phyloP scores from a whole-genome alignment of 2,329 filamentous ascomycete species.

The Pseudocercospora vitis region DNA sequence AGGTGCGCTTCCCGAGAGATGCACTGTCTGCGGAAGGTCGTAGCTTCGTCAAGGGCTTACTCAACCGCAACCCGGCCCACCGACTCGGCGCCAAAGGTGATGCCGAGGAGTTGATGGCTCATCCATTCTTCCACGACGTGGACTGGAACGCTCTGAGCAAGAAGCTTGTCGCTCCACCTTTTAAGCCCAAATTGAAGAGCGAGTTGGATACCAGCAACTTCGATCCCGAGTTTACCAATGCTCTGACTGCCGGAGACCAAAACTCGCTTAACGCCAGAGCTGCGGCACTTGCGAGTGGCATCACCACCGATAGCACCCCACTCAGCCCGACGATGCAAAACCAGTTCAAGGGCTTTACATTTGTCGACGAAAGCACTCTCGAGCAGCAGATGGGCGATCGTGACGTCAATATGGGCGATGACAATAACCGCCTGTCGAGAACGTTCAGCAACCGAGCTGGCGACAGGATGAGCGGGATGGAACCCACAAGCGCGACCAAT shows the following conservation, averaged over 20 bases:
- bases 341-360: constrained; percentile 98
- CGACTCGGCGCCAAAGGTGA: constrained; percentile 87
- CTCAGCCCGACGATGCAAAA: constrained; percentile 94
- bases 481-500: constrained; percentile 39
- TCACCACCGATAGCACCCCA: constrained; percentile 83
- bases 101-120: constrained; percentile 88
- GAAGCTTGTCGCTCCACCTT: constrained; percentile 92
- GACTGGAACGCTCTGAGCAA: constrained; percentile 86
- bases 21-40: constrained; percentile 91
- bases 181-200: constrained; percentile 95
- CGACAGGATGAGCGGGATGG: constrained; percentile 55
- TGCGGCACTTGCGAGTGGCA: constrained; percentile 76
- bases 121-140: constrained; percentile 91
- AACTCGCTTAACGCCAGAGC: constrained; percentile 87
- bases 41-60: constrained; percentile 95
- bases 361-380: constrained; percentile 95
- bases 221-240: constrained; percentile 96
- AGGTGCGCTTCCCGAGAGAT: constrained; percentile 93
- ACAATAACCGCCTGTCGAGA: constrained; percentile 35
- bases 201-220: constrained; percentile 98
- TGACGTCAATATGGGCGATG: constrained; percentile 44
- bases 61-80: constrained; percentile 96
- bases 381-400: constrained; percentile 70
- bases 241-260: constrained; percentile 78
- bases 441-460: constrained; percentile 42